A percentile compares a stretch with the other conserved stretches of the same genome.
These are phyloP conservation scores for Aspergillus heteromorphus DNA, from an alignment of 495 filamentous ascomycete species.

Conservation along the genomic window DNA sequence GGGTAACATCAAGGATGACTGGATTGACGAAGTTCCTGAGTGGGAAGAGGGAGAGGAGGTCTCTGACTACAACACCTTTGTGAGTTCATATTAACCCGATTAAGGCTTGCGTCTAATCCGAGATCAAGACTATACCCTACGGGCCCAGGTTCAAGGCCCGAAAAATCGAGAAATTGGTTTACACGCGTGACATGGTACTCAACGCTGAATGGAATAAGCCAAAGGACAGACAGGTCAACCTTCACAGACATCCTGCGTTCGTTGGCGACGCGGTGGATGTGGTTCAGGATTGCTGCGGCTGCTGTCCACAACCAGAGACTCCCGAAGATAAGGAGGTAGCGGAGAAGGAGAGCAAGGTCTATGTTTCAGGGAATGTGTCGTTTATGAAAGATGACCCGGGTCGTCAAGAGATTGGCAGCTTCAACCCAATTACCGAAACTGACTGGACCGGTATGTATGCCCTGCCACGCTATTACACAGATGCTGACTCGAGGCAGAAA, in stretches of 20 bases:
- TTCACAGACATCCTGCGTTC: constrained; percentile 75
- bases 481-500: constrained; percentile 27
- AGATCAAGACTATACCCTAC: constrained; percentile 60
- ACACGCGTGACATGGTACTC: constrained; percentile 72
- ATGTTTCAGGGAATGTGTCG: constrained; percentile 60
- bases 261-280: constrained; percentile 64
- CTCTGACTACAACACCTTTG: constrained; percentile 70
- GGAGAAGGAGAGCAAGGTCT: constrained; percentile 65
- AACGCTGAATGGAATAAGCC: constrained; percentile 82
- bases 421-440: constrained; percentile 73
- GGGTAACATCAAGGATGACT: constrained; percentile 65
- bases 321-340: constrained; percentile 64
- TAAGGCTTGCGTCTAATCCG: background rate
- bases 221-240: constrained; percentile 61
- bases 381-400: constrained; percentile 79
- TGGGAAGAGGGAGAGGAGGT: constrained; percentile 72
- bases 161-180: constrained; percentile 72
- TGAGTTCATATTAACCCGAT: constrained; percentile 7
- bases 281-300: constrained; percentile 72
- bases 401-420: constrained; percentile 63
- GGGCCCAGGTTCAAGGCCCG: constrained; percentile 62
- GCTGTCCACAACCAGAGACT: constrained; percentile 61
- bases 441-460: constrained; percentile 66
- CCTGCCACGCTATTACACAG: background rate
- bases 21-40: constrained; percentile 74